Percentiles rank a stretch among this genome's conserved stretches.
phyloP scores from a whole-genome alignment of 1,284 basidiomycete species.

The Trichosporon sp. region DNA sequence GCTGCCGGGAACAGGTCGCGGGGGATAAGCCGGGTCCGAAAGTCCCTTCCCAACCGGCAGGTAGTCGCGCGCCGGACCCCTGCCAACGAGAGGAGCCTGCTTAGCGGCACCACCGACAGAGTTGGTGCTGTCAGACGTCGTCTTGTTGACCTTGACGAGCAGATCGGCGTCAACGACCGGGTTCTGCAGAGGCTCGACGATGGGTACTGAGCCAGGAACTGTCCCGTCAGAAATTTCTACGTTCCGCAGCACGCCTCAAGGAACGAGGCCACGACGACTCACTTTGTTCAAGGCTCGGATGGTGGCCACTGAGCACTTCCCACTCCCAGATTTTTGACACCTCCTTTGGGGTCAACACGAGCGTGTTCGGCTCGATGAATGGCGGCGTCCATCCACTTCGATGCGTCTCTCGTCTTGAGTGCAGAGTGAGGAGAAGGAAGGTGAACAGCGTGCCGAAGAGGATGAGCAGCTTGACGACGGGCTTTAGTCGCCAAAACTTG shows the following conservation, averaged over 20 bases:
- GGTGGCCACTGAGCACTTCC: constrained; percentile 85
- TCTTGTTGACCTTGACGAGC: not conserved
- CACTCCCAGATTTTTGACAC: constrained; percentile 83
- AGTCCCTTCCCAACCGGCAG: constrained; percentile 58
- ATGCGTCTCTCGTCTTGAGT: not conserved
- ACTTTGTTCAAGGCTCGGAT: constrained; percentile 72
- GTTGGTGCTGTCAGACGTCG: not conserved
- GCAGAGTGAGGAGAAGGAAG: constrained; percentile 46
- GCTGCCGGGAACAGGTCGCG: constrained; percentile 71
- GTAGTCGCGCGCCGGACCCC: constrained; percentile 69
- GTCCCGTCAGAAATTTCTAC: constrained; percentile 2
- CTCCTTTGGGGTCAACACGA: constrained; percentile 70
- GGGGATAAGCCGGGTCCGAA: constrained; percentile 53
- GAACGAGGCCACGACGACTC: constrained; percentile 40
- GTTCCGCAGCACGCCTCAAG: not conserved
- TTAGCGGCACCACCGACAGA: constrained; percentile 11
- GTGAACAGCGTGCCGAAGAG: constrained; percentile 53
- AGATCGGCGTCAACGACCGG: constrained; percentile 58
- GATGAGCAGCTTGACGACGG: constrained; percentile 55
- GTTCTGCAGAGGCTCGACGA: constrained; percentile 59
- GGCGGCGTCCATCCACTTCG: constrained; percentile 64
- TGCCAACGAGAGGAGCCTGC: constrained; percentile 52
- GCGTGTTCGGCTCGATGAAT: constrained; percentile 65
- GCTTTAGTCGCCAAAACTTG: constrained; percentile 51
- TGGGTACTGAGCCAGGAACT: constrained; percentile 68